Conservation (phyloP, 2,329 filamentous ascomycete species). For the Trichoderma sp. region DNA sequence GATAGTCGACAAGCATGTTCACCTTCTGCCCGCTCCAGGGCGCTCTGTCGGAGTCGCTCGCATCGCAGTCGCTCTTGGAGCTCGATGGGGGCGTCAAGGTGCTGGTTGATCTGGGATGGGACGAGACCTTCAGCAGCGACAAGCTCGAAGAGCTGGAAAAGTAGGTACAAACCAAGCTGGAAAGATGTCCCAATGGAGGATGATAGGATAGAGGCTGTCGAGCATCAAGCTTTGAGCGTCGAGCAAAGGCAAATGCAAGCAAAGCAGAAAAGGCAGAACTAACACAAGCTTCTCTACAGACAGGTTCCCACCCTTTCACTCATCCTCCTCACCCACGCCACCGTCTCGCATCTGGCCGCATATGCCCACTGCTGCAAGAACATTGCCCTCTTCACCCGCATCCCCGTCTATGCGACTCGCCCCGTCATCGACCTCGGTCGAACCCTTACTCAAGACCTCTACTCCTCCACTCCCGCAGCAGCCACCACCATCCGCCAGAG, state of each 20-base stretch:
- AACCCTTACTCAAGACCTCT: constrained; percentile 87
- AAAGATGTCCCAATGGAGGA: neutral
- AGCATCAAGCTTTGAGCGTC: too few relatives aligned
- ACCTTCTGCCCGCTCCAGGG: constrained; percentile 91
- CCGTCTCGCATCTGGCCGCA: constrained; percentile 85
- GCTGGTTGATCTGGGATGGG: constrained; percentile 93
- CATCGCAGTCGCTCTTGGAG: constrained; percentile 93
- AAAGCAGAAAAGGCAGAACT: constrained; percentile 29
- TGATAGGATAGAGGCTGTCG: neutral
- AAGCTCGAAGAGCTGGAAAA: constrained; percentile 88
- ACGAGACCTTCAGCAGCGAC: constrained; percentile 81
- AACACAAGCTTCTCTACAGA: constrained; percentile 49
- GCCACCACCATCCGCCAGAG: constrained; percentile 77
- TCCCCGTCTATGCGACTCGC: constrained; percentile 91
- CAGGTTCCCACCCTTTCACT: constrained; percentile 90
- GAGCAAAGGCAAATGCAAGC: neutral
- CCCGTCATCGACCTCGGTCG: constrained; percentile 92
- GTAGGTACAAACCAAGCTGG: constrained; percentile 50
- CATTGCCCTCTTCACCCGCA: constrained; percentile 85
- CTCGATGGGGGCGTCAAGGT: constrained; percentile 97
- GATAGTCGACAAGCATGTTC: constrained; percentile 68
- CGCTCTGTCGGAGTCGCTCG: constrained; percentile 81
- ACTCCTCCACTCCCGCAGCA: constrained; percentile 84
- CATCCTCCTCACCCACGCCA: constrained; percentile 92
- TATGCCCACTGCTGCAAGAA: constrained; percentile 98